Base-by-base conservation (phyloP, 495 filamentous ascomycete genomes). In the Aspergillus sclerotiicarbonarius region DNA sequence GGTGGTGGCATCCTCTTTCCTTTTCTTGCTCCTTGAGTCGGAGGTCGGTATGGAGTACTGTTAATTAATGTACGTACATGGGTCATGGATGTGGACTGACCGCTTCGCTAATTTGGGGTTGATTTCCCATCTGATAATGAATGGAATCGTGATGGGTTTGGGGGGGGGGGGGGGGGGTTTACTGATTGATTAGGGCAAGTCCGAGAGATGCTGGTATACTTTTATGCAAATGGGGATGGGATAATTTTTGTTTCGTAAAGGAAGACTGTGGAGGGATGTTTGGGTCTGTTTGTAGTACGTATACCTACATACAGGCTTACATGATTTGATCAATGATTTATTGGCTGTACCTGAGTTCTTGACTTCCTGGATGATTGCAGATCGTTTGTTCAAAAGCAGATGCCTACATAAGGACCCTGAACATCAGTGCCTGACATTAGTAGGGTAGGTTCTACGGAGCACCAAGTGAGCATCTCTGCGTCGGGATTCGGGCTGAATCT, bases 131-230 rank as follows among this genome's bases (percentile, higher is more conserved):
- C 33, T 35, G 33, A 35, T 35, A 35, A 35, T 13, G 33, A 35
- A 3, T 1, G 9, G 19, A 18, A 35, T 41, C 29, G 20, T 43
- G 16, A 41, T 45, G 19, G 41, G n/a, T n/a, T 20, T 25, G 29
- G 6, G 21, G 25, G 13, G 6, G 10, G 15, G 8, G 6, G 45
- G 45, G 20, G 43, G 8, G 45, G n/a, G 6, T 8, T 41, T 49
- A 21, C 46, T 60, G 52, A 60, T 56, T 60, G 58, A 56, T 56
- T 60, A 52, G 58, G 58, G 58, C 47, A 56, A 25, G 21, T 47
- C 44, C 18, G 37, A 12, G 12, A 41, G 33, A 35, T 10, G 33
- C 13, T 13, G 8, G 2, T 35, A 13, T 10, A 9, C 13, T 25
- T 25, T 25, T 25, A 25, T 25, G 25, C 25, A 25, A 25, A 25